phyloP scores from a whole-genome alignment of 176 grass and related monocot genomes.

The Cenchrus americanus region DNA sequence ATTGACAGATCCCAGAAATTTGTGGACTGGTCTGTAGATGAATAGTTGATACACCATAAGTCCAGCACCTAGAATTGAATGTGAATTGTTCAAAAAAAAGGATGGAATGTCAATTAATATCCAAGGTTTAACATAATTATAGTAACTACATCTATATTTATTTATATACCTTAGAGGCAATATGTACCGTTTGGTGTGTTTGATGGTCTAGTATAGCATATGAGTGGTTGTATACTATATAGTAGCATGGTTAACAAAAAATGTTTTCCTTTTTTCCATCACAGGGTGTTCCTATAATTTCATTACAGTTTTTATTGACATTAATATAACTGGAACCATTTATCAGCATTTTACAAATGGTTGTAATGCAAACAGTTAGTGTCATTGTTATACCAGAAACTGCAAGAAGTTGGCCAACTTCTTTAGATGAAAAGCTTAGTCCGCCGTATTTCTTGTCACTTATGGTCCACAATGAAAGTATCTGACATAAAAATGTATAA shows the following conservation, averaged over 20 bases:
- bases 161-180: too few species aligned
- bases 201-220: too few species aligned
- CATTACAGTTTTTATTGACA: not conserved
- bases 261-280: too few species aligned
- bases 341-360: not conserved
- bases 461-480: conserved; percentile 76
- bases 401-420: conserved; percentile 67
- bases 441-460: conserved; percentile 67
- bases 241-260: too few species aligned
- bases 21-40: conserved; percentile 56
- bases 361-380: not conserved
- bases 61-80: conserved; percentile 52
- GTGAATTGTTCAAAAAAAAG: too few species aligned
- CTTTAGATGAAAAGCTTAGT: conserved; percentile 66
- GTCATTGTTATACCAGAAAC: conserved; percentile 49
- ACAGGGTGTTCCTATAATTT: too few species aligned
- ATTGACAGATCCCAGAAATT: conserved; percentile 47
- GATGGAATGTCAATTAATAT: not conserved
- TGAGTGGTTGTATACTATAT: too few species aligned
- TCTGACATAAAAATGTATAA: conserved; percentile 39
- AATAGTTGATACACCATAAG: conserved; percentile 80
- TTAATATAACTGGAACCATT: not conserved
- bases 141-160: not conserved
- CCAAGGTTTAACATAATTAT: not conserved
- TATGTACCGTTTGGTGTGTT: too few species aligned